Percentiles rank a stretch among this genome's conserved stretches.
phyloP scores from a whole-genome alignment of 352 stramenopile genomes.

The Phytopythium sindhum region DNA sequence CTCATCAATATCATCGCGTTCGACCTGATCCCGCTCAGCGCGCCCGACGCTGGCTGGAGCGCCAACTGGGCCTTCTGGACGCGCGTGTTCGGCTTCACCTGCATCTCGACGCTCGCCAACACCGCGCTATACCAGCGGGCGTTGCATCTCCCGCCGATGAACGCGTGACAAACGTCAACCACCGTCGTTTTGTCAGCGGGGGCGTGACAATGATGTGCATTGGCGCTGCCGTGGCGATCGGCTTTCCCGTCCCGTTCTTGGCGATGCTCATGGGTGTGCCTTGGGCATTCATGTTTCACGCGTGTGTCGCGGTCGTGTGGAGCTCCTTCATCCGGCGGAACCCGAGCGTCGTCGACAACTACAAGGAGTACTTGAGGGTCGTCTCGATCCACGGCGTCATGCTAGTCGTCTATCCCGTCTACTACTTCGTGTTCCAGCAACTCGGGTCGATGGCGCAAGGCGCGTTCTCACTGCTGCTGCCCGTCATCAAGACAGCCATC shows the following conservation, averaged over 20 bases:
- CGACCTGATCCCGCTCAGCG: conserved; percentile 12
- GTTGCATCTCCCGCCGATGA: conserved; percentile 11
- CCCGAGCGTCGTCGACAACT: conserved; percentile 1
- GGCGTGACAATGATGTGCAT: conserved; percentile 2
- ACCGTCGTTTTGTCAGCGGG: conserved; percentile 7
- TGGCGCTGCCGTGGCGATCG: conserved; percentile 6
- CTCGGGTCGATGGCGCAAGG: conserved; percentile 8
- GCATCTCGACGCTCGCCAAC: conserved; percentile 7
- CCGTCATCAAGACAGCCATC: conserved; percentile 17
- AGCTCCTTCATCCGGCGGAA: conserved; percentile 9
- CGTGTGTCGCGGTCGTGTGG: conserved; percentile 11
- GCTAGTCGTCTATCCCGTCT: conserved; percentile 14
- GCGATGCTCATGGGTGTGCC: conserved; percentile 6
- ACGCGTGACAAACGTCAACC: not conserved
- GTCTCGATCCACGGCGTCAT: conserved; percentile 13
- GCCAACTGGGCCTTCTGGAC: conserved; percentile 15
- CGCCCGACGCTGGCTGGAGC: conserved; percentile 9
- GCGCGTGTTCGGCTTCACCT: conserved; percentile 15
- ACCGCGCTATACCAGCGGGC: conserved; percentile 12
- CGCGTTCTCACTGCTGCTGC: conserved; percentile 14
- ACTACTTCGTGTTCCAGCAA: conserved; percentile 20
- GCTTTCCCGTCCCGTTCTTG: conserved; percentile 15
- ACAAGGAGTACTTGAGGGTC: conserved; percentile 13
- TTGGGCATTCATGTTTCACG: conserved; percentile 10
- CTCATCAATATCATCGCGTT: conserved; percentile 9